Base-by-base conservation (phyloP, 805 yeast species). In the Cyberlindnera mycetangii region DNA sequence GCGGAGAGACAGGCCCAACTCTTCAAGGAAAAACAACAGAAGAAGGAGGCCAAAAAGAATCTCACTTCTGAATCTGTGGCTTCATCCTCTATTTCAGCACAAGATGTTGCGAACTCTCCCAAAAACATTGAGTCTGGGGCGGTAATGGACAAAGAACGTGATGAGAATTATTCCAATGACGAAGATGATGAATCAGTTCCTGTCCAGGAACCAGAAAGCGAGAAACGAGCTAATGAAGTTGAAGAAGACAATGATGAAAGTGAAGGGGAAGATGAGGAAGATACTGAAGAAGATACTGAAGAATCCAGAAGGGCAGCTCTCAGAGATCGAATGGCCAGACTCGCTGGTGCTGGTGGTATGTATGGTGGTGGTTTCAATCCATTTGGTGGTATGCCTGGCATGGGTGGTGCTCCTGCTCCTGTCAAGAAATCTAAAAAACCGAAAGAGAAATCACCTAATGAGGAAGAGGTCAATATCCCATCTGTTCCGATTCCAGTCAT, bases 261-360 rank as follows among this genome's bases (percentile, higher is more conserved):
- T 7, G 25, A 22, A 22, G 28, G 14, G 28, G 28, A 25, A 25
- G 79, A 67, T 0, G 81, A 70, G 0, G 79, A 69, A 0, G 79
- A 70, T 2, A 79, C 72, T 3, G 79, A 71, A 0, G 86, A 78
- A 1, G 92, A 85, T 41, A 85, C 79, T 34, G 95, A 86, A 59
- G 93, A 85, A 50, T 71, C 82, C 5, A 78, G 84, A 44, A 77
- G 93, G 55, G 76, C 83, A 38, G 87, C 83, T 7, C 70, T 92
- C 42, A 82, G 95, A 17, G 97, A 86, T 51, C 78, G 97, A 49
- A 92, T 92, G 97, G 98, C 99, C n/a, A 87, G 83, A 56, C 75
- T 92, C 16, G 85, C 97, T 0, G 95, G 96, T 17, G 81, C 81
- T 12, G 80, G 28, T n/a, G 28, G 28, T 5, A 25, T 25, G 28